Percentiles rank a stretch among this genome's conserved stretches.
phyloP scores from a whole-genome alignment of 768 basidiomycete genomes.

The Trametes elegans region DNA sequence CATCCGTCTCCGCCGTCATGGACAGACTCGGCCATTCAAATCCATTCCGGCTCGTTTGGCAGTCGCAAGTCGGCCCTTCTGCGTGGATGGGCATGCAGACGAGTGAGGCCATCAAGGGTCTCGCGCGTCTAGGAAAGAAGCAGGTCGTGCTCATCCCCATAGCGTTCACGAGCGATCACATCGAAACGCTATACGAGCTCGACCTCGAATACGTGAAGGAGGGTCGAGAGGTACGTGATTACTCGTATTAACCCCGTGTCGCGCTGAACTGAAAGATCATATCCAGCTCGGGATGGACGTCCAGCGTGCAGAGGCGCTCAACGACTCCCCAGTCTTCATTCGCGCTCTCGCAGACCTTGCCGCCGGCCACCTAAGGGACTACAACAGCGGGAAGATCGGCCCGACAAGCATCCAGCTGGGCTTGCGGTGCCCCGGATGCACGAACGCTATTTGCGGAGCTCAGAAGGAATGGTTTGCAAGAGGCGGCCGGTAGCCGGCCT shows the following conservation, averaged over 20 bases:
- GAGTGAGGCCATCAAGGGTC: conserved; percentile 82
- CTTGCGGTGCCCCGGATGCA: conserved; percentile 93
- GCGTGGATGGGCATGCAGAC: conserved; percentile 99
- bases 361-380: conserved; percentile 70
- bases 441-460: conserved; percentile 79
- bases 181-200: conserved; percentile 96
- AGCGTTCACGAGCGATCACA: conserved; percentile 98
- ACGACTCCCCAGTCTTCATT: conserved; percentile 95
- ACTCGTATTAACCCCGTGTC: not conserved
- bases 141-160: conserved; percentile 86
- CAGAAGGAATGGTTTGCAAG: conserved; percentile 89
- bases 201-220: conserved; percentile 93
- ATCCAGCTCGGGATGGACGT: conserved; percentile 91
- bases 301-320: conserved; percentile 85
- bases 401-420: conserved; percentile 77
- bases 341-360: conserved; percentile 92
- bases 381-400: conserved; percentile 49
- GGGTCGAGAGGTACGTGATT: conserved; percentile 76
- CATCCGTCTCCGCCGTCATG: conserved; percentile 94
- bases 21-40: conserved; percentile 72
- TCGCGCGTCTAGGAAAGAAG: conserved; percentile 73
- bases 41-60: conserved; percentile 95
- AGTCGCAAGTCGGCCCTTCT: conserved; percentile 94
- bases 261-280: not conserved
- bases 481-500: conserved; percentile 47